Percentiles rank a stretch among this genome's conserved stretches.
Conservation (phyloP, 371 early-diverging fungal species). For the Amoeboaphelidium occidentale region DNA sequence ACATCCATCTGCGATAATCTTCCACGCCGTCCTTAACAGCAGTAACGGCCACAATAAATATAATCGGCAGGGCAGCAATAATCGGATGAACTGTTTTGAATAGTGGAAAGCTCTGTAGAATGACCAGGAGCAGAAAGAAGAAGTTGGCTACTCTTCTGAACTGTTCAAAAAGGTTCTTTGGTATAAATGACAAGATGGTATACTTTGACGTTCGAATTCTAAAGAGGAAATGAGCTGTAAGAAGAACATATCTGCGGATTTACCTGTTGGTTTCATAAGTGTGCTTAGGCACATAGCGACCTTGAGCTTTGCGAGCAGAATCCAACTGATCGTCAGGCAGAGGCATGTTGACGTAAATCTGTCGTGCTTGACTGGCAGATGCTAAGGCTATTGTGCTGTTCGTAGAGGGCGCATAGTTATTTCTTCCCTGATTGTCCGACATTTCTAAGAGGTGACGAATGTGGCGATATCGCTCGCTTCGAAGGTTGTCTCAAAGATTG, state of each 20-base stretch:
- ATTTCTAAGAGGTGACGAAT: no score
- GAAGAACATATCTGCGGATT: no score
- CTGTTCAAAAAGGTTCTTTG: constrained; percentile 73
- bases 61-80: constrained; percentile 60
- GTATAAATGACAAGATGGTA: constrained; percentile 59
- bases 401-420: no score
- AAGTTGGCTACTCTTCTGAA: constrained; percentile 73
- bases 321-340: background rate
- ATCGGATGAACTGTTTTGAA: constrained; percentile 39
- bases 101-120: constrained; percentile 50
- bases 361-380: no score
- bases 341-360: constrained; percentile 6
- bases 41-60: constrained; percentile 49
- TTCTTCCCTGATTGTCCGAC: no score
- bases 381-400: no score
- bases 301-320: no score
- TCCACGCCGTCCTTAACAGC: constrained; percentile 82
- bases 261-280: no score
- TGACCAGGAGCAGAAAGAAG: constrained; percentile 64
- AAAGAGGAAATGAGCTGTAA: no score
- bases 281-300: no score
- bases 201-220: constrained; percentile 57
- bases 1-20: constrained; percentile 67
- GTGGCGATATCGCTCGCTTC: no score
- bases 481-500: no score